Evolutionary conservation across 371 early-diverging fungal genomes (phyloP).

Genomic region (Mucor indicus): DNA sequence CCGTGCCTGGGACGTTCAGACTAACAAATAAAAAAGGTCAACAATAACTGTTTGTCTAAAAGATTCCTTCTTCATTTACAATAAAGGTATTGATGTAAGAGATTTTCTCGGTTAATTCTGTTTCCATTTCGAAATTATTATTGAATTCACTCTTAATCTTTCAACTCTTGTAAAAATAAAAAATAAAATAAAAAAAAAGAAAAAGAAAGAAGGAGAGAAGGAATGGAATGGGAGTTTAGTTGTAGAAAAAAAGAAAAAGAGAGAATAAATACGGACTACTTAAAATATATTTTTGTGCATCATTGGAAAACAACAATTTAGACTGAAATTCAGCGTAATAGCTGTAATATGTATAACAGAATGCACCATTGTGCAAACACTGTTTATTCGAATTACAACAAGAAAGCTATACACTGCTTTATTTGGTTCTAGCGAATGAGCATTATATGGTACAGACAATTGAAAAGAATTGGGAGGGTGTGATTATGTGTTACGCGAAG

Average conservation of each 20-base stretch:
- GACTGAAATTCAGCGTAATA: too few species aligned
- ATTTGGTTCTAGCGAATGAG: not conserved
- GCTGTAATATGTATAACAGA: too few species aligned
- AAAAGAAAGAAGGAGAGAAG: slow-evolving; percentile 6
- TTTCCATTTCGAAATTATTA: not conserved
- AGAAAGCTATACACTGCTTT: not conserved
- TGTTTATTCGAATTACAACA: not conserved
- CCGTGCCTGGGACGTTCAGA: slow-evolving; percentile 54
- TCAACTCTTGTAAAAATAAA: not conserved
- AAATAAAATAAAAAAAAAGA: slow-evolving; percentile 1
- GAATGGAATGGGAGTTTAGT: slow-evolving; percentile 4
- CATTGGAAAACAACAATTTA: too few species aligned
- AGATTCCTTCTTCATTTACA: not conserved
- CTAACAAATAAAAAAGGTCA: too few species aligned
- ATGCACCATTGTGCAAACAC: not conserved
- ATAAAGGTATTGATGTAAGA: slow-evolving; percentile 6
- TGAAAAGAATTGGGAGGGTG: too few species aligned
- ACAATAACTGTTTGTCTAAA: not conserved
- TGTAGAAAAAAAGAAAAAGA: not conserved
- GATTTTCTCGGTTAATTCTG: not conserved
- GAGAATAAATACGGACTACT: not conserved
- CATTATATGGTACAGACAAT: not conserved
- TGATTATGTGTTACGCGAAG: too few species aligned
- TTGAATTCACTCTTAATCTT: too few species aligned
- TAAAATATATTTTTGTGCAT: too few species aligned